Evolutionary conservation across 2,329 filamentous ascomycete species (phyloP).

Genomic region (Fusarium pilosicola): DNA sequence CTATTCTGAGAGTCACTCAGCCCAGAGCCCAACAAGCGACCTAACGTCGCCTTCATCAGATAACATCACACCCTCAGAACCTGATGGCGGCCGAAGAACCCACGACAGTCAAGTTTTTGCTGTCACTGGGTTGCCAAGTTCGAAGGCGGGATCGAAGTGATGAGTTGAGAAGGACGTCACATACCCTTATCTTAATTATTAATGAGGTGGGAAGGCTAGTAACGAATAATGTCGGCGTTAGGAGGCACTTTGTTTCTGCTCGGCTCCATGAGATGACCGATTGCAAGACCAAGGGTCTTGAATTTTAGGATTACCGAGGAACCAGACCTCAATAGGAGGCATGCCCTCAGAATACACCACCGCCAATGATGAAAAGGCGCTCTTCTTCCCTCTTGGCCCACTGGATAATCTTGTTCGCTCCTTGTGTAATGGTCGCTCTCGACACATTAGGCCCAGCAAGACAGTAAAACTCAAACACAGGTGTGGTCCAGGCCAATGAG

Average conservation of each 20-base stretch:
- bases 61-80: constrained; percentile 27
- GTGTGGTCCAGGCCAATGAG: constrained; percentile 89
- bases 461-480: constrained; percentile 92
- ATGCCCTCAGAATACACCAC: constrained; percentile 76
- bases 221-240: constrained; percentile 42
- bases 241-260: constrained; percentile 29
- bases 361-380: constrained; percentile 94
- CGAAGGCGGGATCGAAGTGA: constrained; percentile 24
- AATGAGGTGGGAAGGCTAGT: constrained; percentile 27
- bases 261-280: constrained; percentile 29
- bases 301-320: constrained; percentile 34
- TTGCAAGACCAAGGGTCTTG: constrained; percentile 23
- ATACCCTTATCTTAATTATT: constrained; percentile 12
- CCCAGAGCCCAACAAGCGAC: constrained; percentile 31
- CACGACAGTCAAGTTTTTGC: constrained; percentile 22
- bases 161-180: neutral
- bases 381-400: constrained; percentile 95
- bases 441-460: constrained; percentile 82
- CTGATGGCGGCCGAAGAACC: constrained; percentile 13
- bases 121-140: constrained; percentile 23
- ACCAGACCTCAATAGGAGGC: constrained; percentile 31
- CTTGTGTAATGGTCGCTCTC: constrained; percentile 76
- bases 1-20: constrained; percentile 32
- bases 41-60: constrained; percentile 29
- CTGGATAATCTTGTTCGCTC: constrained; percentile 87